Evolutionary conservation across 2,329 filamentous ascomycete genomes (phyloP).

Genomic region (Eutypa lata): DNA sequence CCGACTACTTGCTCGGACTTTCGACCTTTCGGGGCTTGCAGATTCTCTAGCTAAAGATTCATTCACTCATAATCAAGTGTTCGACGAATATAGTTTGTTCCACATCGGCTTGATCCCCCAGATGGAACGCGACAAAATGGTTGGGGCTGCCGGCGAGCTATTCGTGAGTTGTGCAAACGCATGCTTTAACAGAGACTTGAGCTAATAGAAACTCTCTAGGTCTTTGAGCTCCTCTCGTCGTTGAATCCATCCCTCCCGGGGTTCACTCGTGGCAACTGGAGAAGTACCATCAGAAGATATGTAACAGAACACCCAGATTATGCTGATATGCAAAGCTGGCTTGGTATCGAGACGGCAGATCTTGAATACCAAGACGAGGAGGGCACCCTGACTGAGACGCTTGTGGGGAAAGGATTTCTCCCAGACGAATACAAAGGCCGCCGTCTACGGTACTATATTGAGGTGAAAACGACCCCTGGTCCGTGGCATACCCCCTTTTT

Average conservation of each 20-base stretch:
- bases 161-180: constrained; percentile 14
- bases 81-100: background rate
- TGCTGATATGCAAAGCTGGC: constrained; percentile 35
- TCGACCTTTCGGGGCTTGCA: background rate
- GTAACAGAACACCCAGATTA: constrained; percentile 38
- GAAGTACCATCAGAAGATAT: constrained; percentile 43
- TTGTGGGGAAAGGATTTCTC: constrained; percentile 34
- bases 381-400: constrained; percentile 29
- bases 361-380: constrained; percentile 40
- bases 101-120: background rate
- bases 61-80: background rate
- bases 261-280: constrained; percentile 43
- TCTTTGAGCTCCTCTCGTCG: constrained; percentile 37
- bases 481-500: constrained; percentile 39
- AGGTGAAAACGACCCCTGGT: constrained; percentile 47
- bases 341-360: constrained; percentile 42
- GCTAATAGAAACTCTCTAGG: constrained; percentile 24
- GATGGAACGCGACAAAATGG: constrained; percentile 18
- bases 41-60: background rate
- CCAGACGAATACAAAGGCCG: constrained; percentile 20
- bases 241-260: constrained; percentile 24
- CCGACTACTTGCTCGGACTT: constrained; percentile 1
- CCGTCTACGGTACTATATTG: constrained; percentile 42
- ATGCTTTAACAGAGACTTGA: background rate
- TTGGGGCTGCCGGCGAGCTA: constrained; percentile 26